Conservation (phyloP, 768 basidiomycete genomes). For the Termitomyces eurrhizus region DNA sequence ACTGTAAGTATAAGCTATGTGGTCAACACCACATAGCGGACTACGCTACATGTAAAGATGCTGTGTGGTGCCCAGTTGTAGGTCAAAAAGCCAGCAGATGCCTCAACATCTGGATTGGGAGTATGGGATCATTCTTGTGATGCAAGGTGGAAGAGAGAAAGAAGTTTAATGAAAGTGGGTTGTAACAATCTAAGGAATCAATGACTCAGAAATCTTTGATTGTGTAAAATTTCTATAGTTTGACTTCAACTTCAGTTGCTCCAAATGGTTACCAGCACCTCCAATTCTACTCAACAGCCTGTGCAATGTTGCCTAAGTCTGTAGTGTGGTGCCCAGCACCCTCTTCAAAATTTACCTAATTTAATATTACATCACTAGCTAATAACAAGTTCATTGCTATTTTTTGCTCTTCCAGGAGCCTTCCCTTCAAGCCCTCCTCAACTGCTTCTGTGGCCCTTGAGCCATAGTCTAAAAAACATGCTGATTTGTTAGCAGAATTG, state of each 20-base stretch:
- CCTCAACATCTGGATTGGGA: too few species aligned
- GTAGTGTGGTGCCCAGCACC: conserved; percentile 24
- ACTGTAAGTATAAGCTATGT: too few species aligned
- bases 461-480: conserved; percentile 15
- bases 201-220: too few species aligned
- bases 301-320: conserved; percentile 25
- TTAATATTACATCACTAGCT: conserved; percentile 18
- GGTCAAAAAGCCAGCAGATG: too few species aligned
- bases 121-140: too few species aligned
- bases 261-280: conserved; percentile 12
- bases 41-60: too few species aligned
- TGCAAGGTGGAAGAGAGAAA: too few species aligned
- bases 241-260: conserved; percentile 6
- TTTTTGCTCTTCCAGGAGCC: conserved; percentile 5
- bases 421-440: conserved; percentile 16
- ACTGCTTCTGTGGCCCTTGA: conserved; percentile 22
- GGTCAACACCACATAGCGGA: too few species aligned
- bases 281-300: conserved; percentile 15
- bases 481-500: conserved; percentile 22
- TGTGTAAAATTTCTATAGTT: too few species aligned
- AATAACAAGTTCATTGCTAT: conserved; percentile 6
- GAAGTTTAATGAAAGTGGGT: too few species aligned
- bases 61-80: too few species aligned
- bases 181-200: too few species aligned
- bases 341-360: conserved; percentile 28